Evolutionary conservation across 1,284 basidiomycete species (phyloP).

Genomic region (Cryptococcus neoformans): DNA sequence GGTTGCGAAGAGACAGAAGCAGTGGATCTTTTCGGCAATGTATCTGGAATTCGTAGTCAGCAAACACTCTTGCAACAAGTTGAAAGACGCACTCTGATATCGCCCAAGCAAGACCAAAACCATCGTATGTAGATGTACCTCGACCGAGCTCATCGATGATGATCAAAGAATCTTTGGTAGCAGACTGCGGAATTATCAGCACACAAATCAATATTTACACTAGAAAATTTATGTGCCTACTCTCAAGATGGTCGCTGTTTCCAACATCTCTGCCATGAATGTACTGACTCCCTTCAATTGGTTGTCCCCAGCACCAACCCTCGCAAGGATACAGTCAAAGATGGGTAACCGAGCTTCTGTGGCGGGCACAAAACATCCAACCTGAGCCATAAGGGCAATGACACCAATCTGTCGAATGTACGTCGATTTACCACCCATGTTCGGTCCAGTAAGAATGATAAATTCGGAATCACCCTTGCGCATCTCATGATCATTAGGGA

Average conservation of each 20-base stretch:
- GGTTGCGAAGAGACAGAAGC: conserved; percentile 94
- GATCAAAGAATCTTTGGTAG: conserved; percentile 87
- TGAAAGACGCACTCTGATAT: conserved; percentile 62
- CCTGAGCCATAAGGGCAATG: conserved; percentile 92
- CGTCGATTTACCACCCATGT: conserved; percentile 95
- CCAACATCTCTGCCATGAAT: conserved; percentile 98
- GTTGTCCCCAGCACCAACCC: conserved; percentile 96
- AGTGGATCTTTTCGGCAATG: conserved; percentile 85
- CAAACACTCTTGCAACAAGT: not conserved
- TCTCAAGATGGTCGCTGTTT: conserved; percentile 89
- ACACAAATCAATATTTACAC: conserved; percentile 2
- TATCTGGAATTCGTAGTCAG: conserved; percentile 56
- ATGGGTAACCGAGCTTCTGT: conserved; percentile 79
- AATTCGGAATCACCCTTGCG: conserved; percentile 50
- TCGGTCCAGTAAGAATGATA: conserved; percentile 67
- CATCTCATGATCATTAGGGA: conserved; percentile 71
- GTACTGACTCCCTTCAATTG: conserved; percentile 97
- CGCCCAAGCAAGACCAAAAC: conserved; percentile 98
- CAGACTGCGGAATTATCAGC: conserved; percentile 57
- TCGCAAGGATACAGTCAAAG: conserved; percentile 93
- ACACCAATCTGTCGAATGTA: conserved; percentile 91
- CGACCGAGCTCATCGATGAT: conserved; percentile 98
- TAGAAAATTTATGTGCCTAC: conserved; percentile 51
- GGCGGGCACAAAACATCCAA: conserved; percentile 93
- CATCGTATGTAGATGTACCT: conserved; percentile 99